phyloP scores from a whole-genome alignment of 2,329 filamentous ascomycete species.

The Aureobasidium sp. region DNA sequence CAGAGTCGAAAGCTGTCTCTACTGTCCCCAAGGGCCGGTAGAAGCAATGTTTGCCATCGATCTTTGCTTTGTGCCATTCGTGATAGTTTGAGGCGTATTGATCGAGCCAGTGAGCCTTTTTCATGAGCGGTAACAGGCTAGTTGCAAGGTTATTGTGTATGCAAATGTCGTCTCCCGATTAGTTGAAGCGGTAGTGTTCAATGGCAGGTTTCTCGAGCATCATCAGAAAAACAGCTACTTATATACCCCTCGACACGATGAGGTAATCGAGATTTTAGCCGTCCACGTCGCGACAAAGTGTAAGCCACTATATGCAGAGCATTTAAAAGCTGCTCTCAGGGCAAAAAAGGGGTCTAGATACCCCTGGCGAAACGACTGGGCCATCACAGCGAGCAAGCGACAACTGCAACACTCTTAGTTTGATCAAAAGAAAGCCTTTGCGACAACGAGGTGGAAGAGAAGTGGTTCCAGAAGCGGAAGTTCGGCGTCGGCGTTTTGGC shows the following conservation, averaged over 20 bases:
- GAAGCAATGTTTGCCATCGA: slow-evolving; percentile 21
- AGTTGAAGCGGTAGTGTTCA: not conserved
- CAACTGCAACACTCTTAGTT: not conserved
- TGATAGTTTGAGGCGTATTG: slow-evolving; percentile 32
- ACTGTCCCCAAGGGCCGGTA: slow-evolving; percentile 34
- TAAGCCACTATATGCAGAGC: not conserved
- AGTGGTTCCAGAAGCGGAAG: slow-evolving; percentile 4
- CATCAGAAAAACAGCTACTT: not conserved
- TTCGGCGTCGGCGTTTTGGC: not conserved
- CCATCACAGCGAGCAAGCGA: not conserved
- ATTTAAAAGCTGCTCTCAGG: not conserved
- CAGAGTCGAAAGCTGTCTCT: slow-evolving; percentile 36
- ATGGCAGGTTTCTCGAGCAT: not conserved
- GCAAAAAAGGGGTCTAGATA: not conserved
- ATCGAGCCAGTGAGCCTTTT: slow-evolving; percentile 28
- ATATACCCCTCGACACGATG: slow-evolving; percentile 1
- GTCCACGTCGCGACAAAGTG: not conserved
- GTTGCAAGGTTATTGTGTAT: not conserved
- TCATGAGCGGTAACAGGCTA: not conserved
- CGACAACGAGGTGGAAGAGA: not conserved
- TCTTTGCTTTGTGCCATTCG: slow-evolving; percentile 25
- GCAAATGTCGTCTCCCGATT: not conserved
- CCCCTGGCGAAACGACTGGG: not conserved
- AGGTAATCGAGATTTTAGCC: slow-evolving; percentile 3
- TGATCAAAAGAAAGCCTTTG: not conserved